Conservation (phyloP, 2,329 filamentous ascomycete genomes). For the Fusarium bactridioides region DNA sequence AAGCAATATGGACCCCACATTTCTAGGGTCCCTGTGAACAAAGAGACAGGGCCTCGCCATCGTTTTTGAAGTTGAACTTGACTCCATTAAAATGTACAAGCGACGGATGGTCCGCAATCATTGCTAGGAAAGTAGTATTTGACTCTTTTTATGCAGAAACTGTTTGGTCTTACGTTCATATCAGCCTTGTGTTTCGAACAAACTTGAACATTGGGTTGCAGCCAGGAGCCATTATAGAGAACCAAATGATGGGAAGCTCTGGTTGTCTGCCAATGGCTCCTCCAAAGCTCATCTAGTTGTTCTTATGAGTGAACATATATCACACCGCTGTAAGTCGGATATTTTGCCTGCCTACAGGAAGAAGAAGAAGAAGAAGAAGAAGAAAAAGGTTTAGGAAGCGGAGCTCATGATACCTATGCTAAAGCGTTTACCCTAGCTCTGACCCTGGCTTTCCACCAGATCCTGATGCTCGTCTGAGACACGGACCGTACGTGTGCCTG, state of each 20-base stretch:
- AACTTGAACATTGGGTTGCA: neutral
- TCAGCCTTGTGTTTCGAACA: conserved; percentile 3
- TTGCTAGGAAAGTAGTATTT: neutral
- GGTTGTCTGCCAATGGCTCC: neutral
- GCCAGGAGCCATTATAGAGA: neutral
- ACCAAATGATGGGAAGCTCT: conserved; percentile 11
- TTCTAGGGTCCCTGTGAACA: conserved; percentile 11
- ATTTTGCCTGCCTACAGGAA: neutral
- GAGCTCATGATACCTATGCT: neutral
- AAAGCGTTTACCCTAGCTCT: neutral
- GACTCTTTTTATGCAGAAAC: neutral
- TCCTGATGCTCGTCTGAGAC: conserved; percentile 6
- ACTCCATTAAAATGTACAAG: neutral
- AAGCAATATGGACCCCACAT: conserved; percentile 41
- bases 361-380: neutral
- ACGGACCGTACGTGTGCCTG: conserved; percentile 15
- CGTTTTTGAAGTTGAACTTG: neutral
- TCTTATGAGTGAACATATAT: neutral
- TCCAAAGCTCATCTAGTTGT: neutral
- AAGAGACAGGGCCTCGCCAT: conserved; percentile 15
- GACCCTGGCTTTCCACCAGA: neutral
- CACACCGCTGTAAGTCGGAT: neutral
- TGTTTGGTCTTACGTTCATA: neutral
- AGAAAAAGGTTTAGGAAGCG: neutral
- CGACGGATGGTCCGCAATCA: neutral